phyloP scores from a whole-genome alignment of 1,284 basidiomycete species.

The Coniferiporia sulphurascens region DNA sequence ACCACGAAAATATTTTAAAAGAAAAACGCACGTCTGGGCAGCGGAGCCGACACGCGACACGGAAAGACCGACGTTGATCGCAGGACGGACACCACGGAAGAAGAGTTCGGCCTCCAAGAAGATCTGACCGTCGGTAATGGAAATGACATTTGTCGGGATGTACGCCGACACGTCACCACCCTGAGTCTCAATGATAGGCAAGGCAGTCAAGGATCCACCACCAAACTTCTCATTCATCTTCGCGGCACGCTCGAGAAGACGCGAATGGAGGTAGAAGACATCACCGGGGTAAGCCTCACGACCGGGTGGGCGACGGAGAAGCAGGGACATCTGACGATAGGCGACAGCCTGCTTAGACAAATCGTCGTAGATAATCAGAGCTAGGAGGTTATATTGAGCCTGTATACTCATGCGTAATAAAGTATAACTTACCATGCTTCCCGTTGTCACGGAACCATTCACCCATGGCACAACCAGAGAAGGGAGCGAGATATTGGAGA shows the following conservation, averaged over 20 bases:
- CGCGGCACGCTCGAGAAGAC: conserved; percentile 98
- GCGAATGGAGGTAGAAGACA: conserved; percentile 99
- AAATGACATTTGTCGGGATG: conserved; percentile 90
- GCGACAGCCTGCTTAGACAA: conserved; percentile 99
- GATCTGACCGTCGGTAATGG: conserved; percentile 98
- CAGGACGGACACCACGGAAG: conserved; percentile 99
- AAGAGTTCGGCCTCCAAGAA: conserved; percentile 99
- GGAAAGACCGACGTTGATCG: conserved; percentile 99
- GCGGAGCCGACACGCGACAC: conserved; percentile 99
- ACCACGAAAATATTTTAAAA: not conserved
- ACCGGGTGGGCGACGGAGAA: conserved; percentile 99
- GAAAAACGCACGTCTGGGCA: conserved; percentile 81
- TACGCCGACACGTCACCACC: conserved; percentile 99
- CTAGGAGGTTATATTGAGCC: conserved; percentile 32
- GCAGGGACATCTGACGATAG: conserved; percentile 99
- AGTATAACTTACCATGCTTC: conserved; percentile 65
- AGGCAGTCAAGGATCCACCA: conserved; percentile 96
- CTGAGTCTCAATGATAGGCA: conserved; percentile 99
- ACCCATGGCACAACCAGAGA: conserved; percentile 99
- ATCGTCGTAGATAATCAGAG: conserved; percentile 99
- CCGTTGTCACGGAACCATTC: conserved; percentile 99
- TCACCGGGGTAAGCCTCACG: conserved; percentile 99
- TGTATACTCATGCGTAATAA: conserved; percentile 18
- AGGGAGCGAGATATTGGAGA: conserved; percentile 97
- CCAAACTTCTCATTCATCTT: conserved; percentile 99